Base-by-base conservation (phyloP, 495 filamentous ascomycete genomes). In the Acidomyces sp. region DNA sequence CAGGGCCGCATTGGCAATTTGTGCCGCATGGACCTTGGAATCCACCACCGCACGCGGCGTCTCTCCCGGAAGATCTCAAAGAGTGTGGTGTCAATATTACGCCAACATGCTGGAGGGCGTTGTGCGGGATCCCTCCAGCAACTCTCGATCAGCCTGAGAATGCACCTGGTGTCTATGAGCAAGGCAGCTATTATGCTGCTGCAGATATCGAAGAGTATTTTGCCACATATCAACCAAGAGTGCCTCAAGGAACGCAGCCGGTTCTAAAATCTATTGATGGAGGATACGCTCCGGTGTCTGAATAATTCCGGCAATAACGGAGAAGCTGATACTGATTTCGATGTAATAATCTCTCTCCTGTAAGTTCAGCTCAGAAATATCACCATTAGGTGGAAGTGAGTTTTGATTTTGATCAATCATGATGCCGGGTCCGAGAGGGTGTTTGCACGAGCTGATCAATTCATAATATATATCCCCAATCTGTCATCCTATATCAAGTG, bases 381-480 rank as follows among this genome's bases (percentile, higher is more conserved):
- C n/a, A n/a, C n/a, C n/a, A n/a, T n/a, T n/a, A n/a, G n/a, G n/a
- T n/a, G n/a, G n/a, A n/a, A n/a, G n/a, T n/a, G n/a, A n/a, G n/a
- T n/a, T n/a, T n/a, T n/a, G n/a, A n/a, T n/a, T n/a, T n/a, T n/a
- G n/a, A n/a, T n/a, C n/a, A n/a, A n/a, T n/a, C n/a, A n/a, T n/a
- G n/a, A n/a, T n/a, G n/a, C n/a, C n/a, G n/a, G n/a, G n/a, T n/a
- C n/a, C n/a, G n/a, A n/a, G n/a, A n/a, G n/a, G n/a, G n/a, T n/a
- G n/a, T n/a, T n/a, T n/a, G n/a, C n/a, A n/a, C n/a, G n/a, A n/a
- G n/a, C n/a, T n/a, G n/a, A n/a, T n/a, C n/a, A n/a, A n/a, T n/a
- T n/a, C n/a, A n/a, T n/a, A n/a, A n/a, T 7, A 34, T 49, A 17
- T 53, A 53, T 29, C 49, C 49, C 7, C 49, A 53, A 34, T 28